Percentiles rank a stretch among this genome's conserved stretches.
Conservation (phyloP, 108 stramenopile genomes). For the Discostella pseudostelligera region DNA sequence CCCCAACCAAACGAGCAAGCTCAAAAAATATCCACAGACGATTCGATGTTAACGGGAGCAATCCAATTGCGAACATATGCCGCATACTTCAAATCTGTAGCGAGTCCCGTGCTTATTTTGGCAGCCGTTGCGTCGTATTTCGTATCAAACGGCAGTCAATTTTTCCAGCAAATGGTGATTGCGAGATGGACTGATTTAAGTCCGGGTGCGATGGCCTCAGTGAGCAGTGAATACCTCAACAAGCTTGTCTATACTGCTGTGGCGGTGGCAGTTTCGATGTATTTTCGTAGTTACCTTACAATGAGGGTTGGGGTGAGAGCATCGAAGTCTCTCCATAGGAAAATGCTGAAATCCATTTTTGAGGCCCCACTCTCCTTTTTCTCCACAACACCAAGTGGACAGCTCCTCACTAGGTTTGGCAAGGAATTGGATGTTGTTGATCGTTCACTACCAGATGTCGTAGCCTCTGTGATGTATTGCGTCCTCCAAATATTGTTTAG, state of each 20-base stretch:
- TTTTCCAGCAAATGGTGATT: conserved; percentile 80
- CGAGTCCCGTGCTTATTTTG: conserved; percentile 64
- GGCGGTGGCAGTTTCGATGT: conserved; percentile 67
- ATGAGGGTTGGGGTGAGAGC: conserved; percentile 72
- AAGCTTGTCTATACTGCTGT: conserved; percentile 68
- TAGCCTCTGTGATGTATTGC: conserved; percentile 68
- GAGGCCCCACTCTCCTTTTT: conserved; percentile 90
- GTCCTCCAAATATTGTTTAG: conserved; percentile 69
- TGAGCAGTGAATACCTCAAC: conserved; percentile 57
- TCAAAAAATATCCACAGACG: conserved; percentile 59
- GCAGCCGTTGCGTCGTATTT: conserved; percentile 62
- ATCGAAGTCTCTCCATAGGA: conserved; percentile 58
- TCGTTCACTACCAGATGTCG: conserved; percentile 67
- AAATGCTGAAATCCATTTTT: conserved; percentile 81
- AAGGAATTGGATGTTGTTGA: conserved; percentile 84
- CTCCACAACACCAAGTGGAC: conserved; percentile 90
- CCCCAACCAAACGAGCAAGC: conserved; percentile 23
- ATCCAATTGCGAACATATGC: conserved; percentile 70
- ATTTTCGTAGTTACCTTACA: conserved; percentile 64
- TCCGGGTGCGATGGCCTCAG: conserved; percentile 47
- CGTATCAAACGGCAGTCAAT: conserved; percentile 68
- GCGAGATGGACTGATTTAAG: conserved; percentile 79
- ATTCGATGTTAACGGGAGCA: conserved; percentile 74
- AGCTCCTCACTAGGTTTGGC: conserved; percentile 87
- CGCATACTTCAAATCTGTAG: conserved; percentile 70